A percentile compares a stretch with the other conserved stretches of the same genome.
Conservation (phyloP, 331 rosid species). For the Acacia pycnantha region DNA sequence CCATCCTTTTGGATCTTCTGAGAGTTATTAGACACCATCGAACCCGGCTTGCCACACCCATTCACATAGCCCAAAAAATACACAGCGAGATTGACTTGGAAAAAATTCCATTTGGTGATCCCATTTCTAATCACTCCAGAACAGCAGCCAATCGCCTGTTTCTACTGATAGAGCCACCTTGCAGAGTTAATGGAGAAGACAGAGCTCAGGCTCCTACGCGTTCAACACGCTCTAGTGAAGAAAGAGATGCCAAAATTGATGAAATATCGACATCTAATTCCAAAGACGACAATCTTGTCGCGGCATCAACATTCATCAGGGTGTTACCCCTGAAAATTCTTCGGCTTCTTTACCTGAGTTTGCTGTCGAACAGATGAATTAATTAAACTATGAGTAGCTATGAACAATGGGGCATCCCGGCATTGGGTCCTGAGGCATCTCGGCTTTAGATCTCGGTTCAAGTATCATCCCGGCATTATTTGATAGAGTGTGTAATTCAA, state of each 20-base stretch:
- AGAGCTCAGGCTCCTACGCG: slow-evolving; percentile 59
- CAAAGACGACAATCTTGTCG: slow-evolving; percentile 48
- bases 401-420: no score
- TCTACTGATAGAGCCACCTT: slow-evolving; percentile 77
- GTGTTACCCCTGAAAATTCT: slow-evolving; percentile 34
- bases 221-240: slow-evolving; percentile 52
- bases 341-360: slow-evolving; percentile 32
- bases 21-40: slow-evolving; percentile 90
- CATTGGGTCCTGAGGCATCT: no score
- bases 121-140: slow-evolving; percentile 56
- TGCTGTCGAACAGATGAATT: neutral
- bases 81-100: slow-evolving; percentile 71
- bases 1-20: slow-evolving; percentile 86
- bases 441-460: no score
- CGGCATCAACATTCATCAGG: slow-evolving; percentile 35
- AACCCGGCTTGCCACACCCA: slow-evolving; percentile 95
- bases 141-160: slow-evolving; percentile 53
- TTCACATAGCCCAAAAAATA: slow-evolving; percentile 91
- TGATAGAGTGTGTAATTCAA: no score
- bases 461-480: no score
- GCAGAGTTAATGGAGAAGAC: slow-evolving; percentile 75
- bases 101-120: slow-evolving; percentile 70
- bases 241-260: slow-evolving; percentile 58
- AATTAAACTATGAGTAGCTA: no score
- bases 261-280: slow-evolving; percentile 42